phyloP scores from a whole-genome alignment of 2,329 filamentous ascomycete species.

The Neopestalotiopsis sp. region DNA sequence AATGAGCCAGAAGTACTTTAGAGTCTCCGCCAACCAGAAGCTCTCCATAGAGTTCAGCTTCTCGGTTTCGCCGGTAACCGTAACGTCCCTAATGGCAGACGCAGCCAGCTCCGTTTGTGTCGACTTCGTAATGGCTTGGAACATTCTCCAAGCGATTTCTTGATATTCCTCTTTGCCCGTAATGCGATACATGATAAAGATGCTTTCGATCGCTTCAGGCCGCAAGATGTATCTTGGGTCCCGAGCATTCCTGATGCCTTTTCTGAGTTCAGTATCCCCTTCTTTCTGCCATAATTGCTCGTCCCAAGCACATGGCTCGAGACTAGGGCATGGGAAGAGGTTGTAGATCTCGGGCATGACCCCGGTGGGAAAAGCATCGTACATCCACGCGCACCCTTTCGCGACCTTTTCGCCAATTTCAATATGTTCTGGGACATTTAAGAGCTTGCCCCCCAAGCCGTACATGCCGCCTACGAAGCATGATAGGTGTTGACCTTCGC shows the following conservation, averaged over 20 bases:
- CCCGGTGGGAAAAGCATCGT: conserved; percentile 57
- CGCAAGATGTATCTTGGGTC: conserved; percentile 58
- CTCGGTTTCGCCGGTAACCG: conserved; percentile 49
- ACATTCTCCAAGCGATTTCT: conserved; percentile 61
- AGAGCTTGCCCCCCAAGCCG: conserved; percentile 49
- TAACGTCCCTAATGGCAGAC: conserved; percentile 56
- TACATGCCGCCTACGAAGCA: conserved; percentile 58
- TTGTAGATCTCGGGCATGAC: conserved; percentile 64
- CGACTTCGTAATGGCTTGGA: conserved; percentile 48
- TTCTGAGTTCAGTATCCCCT: conserved; percentile 38
- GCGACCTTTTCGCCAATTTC: conserved; percentile 53
- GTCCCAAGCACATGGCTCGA: conserved; percentile 48
- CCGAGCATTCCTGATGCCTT: conserved; percentile 67
- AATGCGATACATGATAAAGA: conserved; percentile 59
- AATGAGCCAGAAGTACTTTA: conserved; percentile 78
- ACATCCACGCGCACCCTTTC: conserved; percentile 65
- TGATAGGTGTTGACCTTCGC: conserved; percentile 47
- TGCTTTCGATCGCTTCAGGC: conserved; percentile 57
- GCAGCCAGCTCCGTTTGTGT: conserved; percentile 54
- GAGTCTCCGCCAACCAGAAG: conserved; percentile 75
- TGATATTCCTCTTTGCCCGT: conserved; percentile 53
- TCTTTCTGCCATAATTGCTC: conserved; percentile 34
- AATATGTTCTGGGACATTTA: conserved; percentile 51
- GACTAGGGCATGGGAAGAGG: conserved; percentile 48
- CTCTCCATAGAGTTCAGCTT: conserved; percentile 52